Percentiles rank a stretch among this genome's conserved stretches.
Conservation (phyloP, 345 rosid genomes). For the Rubroshorea leprosula region DNA sequence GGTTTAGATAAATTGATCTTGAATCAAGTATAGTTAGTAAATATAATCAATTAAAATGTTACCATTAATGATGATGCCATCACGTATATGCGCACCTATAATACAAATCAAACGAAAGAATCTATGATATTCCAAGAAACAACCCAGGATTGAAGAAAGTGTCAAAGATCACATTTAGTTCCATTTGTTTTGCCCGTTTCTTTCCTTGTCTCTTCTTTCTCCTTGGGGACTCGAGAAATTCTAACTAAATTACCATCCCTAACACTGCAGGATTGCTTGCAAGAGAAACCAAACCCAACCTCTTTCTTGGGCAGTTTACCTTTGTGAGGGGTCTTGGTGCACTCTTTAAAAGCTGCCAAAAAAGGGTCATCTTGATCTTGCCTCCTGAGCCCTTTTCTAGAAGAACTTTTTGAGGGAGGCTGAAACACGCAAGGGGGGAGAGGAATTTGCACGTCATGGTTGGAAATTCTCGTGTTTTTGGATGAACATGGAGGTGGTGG, state of each 20-base stretch:
- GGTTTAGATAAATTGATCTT: background rate
- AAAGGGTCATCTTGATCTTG: conserved; percentile 40
- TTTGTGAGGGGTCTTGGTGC: conserved; percentile 25
- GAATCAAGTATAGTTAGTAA: background rate
- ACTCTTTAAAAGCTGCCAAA: conserved; percentile 42
- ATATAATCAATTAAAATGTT: no score
- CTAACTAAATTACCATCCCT: conserved; percentile 32
- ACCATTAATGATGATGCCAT: no score
- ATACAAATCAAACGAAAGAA: background rate
- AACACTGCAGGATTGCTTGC: conserved; percentile 37
- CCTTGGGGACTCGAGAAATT: conserved; percentile 27
- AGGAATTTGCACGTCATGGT: conserved; percentile 25
- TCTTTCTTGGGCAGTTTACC: conserved; percentile 10
- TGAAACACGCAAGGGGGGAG: conserved; percentile 40
- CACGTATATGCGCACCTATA: no score
- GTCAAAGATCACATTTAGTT: background rate
- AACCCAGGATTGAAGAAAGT: background rate
- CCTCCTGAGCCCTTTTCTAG: conserved; percentile 25
- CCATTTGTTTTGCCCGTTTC: background rate
- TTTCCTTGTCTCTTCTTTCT: conserved; percentile 6
- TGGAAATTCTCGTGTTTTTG: background rate
- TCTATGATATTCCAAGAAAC: background rate
- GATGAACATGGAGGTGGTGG: conserved; percentile 36
- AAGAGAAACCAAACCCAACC: conserved; percentile 22
- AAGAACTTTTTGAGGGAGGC: conserved; percentile 25